Evolutionary conservation across 1,139 yeast species (phyloP).

Genomic region (Pichia sp.): DNA sequence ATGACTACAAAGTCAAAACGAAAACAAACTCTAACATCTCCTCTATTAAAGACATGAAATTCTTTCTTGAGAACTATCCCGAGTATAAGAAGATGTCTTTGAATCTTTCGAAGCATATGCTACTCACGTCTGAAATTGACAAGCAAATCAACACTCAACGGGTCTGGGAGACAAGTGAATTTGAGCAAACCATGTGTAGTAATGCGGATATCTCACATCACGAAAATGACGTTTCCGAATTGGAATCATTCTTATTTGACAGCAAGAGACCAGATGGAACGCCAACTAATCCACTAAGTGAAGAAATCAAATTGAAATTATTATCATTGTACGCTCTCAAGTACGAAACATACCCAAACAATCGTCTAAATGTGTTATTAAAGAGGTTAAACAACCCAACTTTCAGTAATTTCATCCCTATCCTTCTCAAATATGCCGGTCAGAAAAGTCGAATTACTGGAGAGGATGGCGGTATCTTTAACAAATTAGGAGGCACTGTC

Average conservation of each 20-base stretch:
- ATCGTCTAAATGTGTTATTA: constrained; percentile 38
- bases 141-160: constrained; percentile 55
- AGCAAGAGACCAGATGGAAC: constrained; percentile 15
- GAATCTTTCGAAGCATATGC: constrained; percentile 90
- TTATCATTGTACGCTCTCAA: constrained; percentile 70
- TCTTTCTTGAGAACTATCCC: constrained; percentile 86
- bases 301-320: constrained; percentile 51
- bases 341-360: constrained; percentile 47
- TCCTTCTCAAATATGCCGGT: constrained; percentile 39
- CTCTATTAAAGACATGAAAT: constrained; percentile 82
- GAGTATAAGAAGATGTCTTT: constrained; percentile 84
- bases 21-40: constrained; percentile 67
- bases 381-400: constrained; percentile 36
- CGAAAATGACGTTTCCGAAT: constrained; percentile 41
- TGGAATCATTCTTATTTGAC: constrained; percentile 42
- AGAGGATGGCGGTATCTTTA: constrained; percentile 33
- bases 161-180: constrained; percentile 82
- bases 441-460: constrained; percentile 39
- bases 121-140: constrained; percentile 82
- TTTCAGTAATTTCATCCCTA: constrained; percentile 33
- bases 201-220: constrained; percentile 46
- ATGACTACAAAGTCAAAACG: constrained; percentile 75
- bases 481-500: constrained; percentile 23
- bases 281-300: constrained; percentile 30
- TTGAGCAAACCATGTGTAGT: constrained; percentile 81